A percentile compares a stretch with the other conserved stretches of the same genome.
These are phyloP conservation scores for Papilionanthe hybrid DNA, from an alignment of 116 monocot genomes.

Conservation along the genomic window DNA sequence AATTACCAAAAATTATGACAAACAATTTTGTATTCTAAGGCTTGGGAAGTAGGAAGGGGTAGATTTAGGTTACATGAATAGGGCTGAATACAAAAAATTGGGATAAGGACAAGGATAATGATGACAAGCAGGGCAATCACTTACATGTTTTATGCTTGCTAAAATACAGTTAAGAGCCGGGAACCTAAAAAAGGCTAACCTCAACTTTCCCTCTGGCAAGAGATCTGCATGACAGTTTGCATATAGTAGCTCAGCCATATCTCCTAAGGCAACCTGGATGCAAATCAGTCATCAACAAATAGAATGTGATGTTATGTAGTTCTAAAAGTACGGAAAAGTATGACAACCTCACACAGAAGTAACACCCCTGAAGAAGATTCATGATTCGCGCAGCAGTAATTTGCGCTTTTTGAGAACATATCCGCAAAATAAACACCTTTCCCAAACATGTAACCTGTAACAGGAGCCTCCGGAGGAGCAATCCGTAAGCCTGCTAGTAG, in stretches of 20 bases:
- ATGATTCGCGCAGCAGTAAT: conserved; percentile 73
- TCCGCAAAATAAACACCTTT: conserved; percentile 97
- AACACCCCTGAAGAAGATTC: conserved; percentile 54
- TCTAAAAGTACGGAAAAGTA: neutral
- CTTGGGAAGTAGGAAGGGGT: neutral
- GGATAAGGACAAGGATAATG: no score
- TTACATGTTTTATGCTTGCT: neutral
- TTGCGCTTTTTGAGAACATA: conserved; percentile 99
- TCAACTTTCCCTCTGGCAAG: conserved; percentile 73
- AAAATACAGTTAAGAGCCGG: neutral
- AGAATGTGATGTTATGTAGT: neutral
- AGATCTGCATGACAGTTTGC: conserved; percentile 60
- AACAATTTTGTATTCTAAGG: neutral
- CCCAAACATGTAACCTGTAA: conserved; percentile 93
- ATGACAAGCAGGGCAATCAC: neutral
- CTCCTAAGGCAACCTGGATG: conserved; percentile 84
- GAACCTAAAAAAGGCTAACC: conserved; percentile 32
- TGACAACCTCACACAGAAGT: conserved; percentile 62
- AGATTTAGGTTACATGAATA: no score
- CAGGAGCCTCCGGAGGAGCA: conserved; percentile 94
- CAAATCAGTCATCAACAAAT: neutral
- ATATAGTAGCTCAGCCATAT: conserved; percentile 57
- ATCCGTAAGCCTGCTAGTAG: conserved; percentile 67
- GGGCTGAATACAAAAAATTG: no score
- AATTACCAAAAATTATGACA: neutral